phyloP scores from a whole-genome alignment of 345 rosid species.

The Pelargonium nanum region DNA sequence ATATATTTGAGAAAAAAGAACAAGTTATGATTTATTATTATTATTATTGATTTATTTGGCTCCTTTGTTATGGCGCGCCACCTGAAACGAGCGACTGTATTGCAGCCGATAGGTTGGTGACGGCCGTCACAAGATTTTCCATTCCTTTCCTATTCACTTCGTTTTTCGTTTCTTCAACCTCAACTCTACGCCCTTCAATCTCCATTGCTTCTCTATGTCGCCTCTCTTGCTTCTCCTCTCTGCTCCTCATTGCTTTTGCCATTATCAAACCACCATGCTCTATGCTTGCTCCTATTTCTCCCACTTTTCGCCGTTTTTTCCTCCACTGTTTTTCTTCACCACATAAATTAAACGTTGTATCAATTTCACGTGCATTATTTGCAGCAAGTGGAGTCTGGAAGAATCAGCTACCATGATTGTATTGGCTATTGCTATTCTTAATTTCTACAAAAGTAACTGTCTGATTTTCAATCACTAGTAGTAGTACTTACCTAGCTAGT shows the following conservation, averaged over 20 bases:
- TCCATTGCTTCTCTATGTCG: constrained; percentile 60
- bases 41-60: no score
- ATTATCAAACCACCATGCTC: constrained; percentile 62
- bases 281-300: constrained; percentile 48
- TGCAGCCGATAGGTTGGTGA: constrained; percentile 31
- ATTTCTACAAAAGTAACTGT: neutral
- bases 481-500: no score
- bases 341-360: no score
- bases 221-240: constrained; percentile 58
- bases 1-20: no score
- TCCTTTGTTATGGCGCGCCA: no score
- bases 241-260: constrained; percentile 61
- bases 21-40: no score
- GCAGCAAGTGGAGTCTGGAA: neutral
- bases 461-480: neutral
- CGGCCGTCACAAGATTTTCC: constrained; percentile 59
- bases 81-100: neutral
- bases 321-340: no score
- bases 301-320: constrained; percentile 5
- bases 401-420: neutral
- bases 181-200: constrained; percentile 54
- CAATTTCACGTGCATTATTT: no score
- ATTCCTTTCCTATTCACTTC: constrained; percentile 54
- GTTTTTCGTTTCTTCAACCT: constrained; percentile 56
- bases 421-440: neutral